These are phyloP conservation scores for Arthroderma sp. DNA, from an alignment of 2,329 filamentous ascomycete genomes.

Conservation along the genomic window DNA sequence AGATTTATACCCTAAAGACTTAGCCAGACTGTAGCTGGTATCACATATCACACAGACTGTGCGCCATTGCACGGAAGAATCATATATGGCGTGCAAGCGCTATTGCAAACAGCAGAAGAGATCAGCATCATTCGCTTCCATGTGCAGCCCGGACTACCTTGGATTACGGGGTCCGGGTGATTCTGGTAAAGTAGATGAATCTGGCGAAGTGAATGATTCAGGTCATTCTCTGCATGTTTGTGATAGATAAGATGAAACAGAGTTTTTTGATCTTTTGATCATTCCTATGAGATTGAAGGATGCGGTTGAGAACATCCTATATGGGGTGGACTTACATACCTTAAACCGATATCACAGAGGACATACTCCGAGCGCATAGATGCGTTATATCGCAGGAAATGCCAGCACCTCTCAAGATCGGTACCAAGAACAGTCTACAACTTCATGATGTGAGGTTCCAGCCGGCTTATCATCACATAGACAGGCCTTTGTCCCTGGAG, in stretches of 20 bases:
- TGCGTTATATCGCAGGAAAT: slow-evolving; percentile 59
- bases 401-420: slow-evolving; percentile 65
- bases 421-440: slow-evolving; percentile 68
- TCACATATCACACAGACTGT: slow-evolving; percentile 58
- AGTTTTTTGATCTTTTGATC: no score
- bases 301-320: slow-evolving; percentile 62
- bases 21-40: slow-evolving; percentile 57
- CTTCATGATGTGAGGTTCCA: slow-evolving; percentile 59
- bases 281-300: slow-evolving; percentile 59
- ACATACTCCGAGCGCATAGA: slow-evolving; percentile 74
- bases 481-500: not conserved
- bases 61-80: slow-evolving; percentile 58
- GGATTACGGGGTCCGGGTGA: no score
- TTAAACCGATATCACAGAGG: slow-evolving; percentile 56
- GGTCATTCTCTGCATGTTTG: no score
- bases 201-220: no score
- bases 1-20: slow-evolving; percentile 54
- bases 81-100: slow-evolving; percentile 64
- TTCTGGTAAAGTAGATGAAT: no score
- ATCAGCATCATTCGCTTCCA: not conserved
- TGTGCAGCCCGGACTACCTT: no score
- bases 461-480: not conserved
- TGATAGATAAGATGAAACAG: no score
- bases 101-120: slow-evolving; percentile 37
- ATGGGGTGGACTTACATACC: slow-evolving; percentile 69